These are phyloP conservation scores for Neonectria coccinea DNA, from an alignment of 2,329 filamentous ascomycete species.

Conservation along the genomic window DNA sequence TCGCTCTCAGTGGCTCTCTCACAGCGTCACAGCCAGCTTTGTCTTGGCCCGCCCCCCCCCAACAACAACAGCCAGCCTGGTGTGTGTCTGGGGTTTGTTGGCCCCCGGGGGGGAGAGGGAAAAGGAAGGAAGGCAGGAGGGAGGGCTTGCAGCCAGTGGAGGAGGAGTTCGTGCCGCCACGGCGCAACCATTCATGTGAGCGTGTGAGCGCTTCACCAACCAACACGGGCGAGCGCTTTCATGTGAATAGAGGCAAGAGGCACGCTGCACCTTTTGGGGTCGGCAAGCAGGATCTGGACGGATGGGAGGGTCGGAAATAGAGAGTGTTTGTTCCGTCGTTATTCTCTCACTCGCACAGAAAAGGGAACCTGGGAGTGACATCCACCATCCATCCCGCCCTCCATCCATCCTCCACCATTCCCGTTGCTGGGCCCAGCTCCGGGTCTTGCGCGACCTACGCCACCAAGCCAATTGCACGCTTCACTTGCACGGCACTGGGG, in stretches of 20 bases:
- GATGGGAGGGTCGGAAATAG: constrained; percentile 20
- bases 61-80: constrained; percentile 14
- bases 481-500: background rate
- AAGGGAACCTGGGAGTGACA: constrained; percentile 20
- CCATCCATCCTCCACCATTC: constrained; percentile 19
- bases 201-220: constrained; percentile 4
- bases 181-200: constrained; percentile 16
- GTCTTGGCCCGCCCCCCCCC: constrained; percentile 5
- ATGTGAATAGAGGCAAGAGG: background rate
- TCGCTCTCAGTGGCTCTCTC: constrained; percentile 4
- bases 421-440: constrained; percentile 24
- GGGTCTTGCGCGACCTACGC: constrained; percentile 21
- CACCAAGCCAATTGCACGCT: constrained; percentile 17
- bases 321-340: constrained; percentile 17
- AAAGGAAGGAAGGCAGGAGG: constrained; percentile 10
- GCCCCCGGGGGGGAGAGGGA: background rate
- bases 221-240: constrained; percentile 1
- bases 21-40: background rate
- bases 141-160: constrained; percentile 26
- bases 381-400: constrained; percentile 12
- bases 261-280: background rate
- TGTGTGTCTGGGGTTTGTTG: constrained; percentile 24
- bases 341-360: constrained; percentile 1
- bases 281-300: constrained; percentile 11
- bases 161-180: constrained; percentile 25